phyloP scores from a whole-genome alignment of 768 basidiomycete genomes.

The Agrocybe praecox region DNA sequence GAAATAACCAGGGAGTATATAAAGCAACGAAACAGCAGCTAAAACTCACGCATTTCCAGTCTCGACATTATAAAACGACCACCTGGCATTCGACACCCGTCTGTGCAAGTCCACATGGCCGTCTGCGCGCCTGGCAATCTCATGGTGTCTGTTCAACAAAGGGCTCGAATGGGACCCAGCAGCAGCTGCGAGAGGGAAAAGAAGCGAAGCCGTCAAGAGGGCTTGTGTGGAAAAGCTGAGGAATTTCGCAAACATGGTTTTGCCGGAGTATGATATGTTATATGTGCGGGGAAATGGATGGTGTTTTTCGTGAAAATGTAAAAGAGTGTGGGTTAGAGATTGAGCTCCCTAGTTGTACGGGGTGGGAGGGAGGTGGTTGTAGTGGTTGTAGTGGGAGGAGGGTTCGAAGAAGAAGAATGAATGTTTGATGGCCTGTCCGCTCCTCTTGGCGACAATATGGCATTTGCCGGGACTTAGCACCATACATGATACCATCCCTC shows the following conservation, averaged over 20 bases:
- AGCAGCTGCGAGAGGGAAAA: slow-evolving; percentile 35
- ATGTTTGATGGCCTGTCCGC: background rate
- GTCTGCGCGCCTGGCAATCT: slow-evolving; percentile 48
- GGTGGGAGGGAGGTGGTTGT: background rate
- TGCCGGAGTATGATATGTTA: too few species aligned
- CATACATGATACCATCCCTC: background rate
- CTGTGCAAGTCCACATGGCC: slow-evolving; percentile 42
- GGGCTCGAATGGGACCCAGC: slow-evolving; percentile 32
- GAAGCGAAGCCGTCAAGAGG: slow-evolving; percentile 28
- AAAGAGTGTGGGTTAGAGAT: slow-evolving; percentile 3
- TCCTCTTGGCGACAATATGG: slow-evolving; percentile 7
- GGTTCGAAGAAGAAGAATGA: background rate
- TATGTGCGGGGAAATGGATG: background rate
- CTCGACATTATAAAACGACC: slow-evolving; percentile 53
- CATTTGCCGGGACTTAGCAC: slow-evolving; percentile 2
- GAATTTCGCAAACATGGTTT: slow-evolving; percentile 23
- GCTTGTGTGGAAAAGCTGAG: slow-evolving; percentile 20
- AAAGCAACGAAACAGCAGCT: background rate
- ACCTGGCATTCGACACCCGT: slow-evolving; percentile 40
- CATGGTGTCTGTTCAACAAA: slow-evolving; percentile 44
- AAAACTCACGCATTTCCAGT: slow-evolving; percentile 28
- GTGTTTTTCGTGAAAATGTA: background rate
- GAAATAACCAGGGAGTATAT: background rate
- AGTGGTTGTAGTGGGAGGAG: background rate
- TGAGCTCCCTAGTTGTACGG: background rate